Percentiles rank a stretch among this genome's conserved stretches.
Conservation (phyloP, 208 protist genomes). For the Acanthamoeba healyi region DNA sequence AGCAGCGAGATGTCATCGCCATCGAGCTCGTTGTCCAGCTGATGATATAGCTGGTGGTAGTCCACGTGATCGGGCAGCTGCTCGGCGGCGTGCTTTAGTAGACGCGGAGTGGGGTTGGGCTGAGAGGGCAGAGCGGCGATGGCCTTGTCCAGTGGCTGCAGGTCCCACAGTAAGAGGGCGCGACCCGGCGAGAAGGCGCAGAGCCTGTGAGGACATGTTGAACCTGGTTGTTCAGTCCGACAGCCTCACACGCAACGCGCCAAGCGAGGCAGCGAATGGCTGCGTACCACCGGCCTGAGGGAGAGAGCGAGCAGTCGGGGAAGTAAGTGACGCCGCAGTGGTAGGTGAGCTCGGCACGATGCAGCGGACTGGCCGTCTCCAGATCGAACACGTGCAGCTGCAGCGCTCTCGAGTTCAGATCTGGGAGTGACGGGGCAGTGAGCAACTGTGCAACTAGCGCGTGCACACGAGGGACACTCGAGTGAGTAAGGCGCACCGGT, state of each 20-base stretch:
- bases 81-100: no score
- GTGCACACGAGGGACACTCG: no score
- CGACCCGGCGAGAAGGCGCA: not conserved
- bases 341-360: not conserved
- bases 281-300: not conserved
- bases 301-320: not conserved
- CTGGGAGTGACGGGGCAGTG: not conserved
- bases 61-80: not conserved
- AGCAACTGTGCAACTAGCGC: not conserved
- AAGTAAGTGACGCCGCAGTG: slow-evolving; percentile 9
- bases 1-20: not conserved
- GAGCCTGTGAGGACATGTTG: not conserved
- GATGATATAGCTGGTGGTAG: not conserved
- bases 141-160: not conserved
- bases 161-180: not conserved
- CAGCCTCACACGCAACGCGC: no score
- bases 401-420: not conserved
- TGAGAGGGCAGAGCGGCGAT: not conserved
- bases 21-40: not conserved
- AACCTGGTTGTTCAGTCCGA: no score
- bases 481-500: not conserved
- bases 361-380: not conserved
- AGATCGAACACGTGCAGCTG: slow-evolving; percentile 6
- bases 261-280: no score
- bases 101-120: not conserved